A percentile compares a stretch with the other conserved stretches of the same genome.
phyloP scores from a whole-genome alignment of 495 filamentous ascomycete species.

The Ascodesmis nigricans region DNA sequence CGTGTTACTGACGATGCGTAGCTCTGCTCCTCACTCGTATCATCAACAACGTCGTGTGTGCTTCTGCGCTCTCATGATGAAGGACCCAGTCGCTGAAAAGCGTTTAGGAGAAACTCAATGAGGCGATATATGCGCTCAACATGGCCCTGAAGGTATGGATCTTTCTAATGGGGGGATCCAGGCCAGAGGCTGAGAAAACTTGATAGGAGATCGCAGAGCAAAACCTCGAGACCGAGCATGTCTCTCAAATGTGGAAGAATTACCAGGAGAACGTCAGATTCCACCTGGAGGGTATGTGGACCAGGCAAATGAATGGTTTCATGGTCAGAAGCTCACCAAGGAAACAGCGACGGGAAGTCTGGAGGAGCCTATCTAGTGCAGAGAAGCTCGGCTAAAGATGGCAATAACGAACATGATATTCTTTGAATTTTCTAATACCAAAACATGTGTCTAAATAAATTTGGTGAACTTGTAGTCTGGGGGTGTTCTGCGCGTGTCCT shows the following conservation, averaged over 20 bases:
- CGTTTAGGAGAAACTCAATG: constrained; percentile 98
- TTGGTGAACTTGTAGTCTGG: no score
- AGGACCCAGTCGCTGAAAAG: no score
- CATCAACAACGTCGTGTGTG: constrained; percentile 82
- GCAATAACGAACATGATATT: no score
- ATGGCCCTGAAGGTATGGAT: constrained; percentile 56
- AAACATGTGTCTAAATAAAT: no score
- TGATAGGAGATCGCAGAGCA: constrained; percentile 82
- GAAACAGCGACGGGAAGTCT: constrained; percentile 15
- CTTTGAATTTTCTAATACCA: no score
- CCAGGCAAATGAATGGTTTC: background rate
- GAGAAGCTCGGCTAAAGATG: no score
- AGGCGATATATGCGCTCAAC: constrained; percentile 78
- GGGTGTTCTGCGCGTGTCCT: no score
- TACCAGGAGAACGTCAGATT: constrained; percentile 96
- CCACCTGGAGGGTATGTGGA: constrained; percentile 69
- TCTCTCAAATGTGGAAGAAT: constrained; percentile 99
- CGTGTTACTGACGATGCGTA: constrained; percentile 3
- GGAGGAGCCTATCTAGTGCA: constrained; percentile 17
- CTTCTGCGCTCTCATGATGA: no score
- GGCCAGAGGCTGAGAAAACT: background rate
- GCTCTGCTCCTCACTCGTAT: constrained; percentile 78
- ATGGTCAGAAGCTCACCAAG: background rate
- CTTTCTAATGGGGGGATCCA: background rate
- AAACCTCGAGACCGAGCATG: constrained; percentile 95